phyloP scores from a whole-genome alignment of 2,329 filamentous ascomycete species.

The Aspergillus sp. region DNA sequence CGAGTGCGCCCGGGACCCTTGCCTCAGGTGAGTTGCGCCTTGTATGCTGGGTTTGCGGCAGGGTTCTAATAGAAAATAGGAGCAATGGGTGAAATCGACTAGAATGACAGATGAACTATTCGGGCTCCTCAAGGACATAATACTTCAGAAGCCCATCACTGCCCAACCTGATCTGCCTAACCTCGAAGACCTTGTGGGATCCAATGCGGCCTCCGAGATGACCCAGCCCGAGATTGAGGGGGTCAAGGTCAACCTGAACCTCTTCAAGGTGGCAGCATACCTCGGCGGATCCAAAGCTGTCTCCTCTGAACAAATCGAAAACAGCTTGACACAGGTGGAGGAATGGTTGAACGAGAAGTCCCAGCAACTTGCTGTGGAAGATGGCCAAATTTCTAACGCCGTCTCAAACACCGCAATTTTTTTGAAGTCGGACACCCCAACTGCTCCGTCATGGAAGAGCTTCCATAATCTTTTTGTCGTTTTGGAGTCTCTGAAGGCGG shows the following conservation, averaged over 20 bases:
- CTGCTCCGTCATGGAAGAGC: conserved; percentile 42
- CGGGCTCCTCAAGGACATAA: conserved; percentile 31
- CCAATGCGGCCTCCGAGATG: conserved; percentile 31
- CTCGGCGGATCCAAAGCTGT: conserved; percentile 35
- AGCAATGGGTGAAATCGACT: conserved; percentile 35
- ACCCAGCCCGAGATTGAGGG: conserved; percentile 36
- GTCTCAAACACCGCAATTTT: conserved; percentile 26
- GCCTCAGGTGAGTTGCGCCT: conserved; percentile 32
- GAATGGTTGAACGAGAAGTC: conserved; percentile 31
- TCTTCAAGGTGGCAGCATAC: conserved; percentile 34
- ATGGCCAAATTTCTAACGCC: conserved; percentile 19
- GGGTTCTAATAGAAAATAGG: conserved; percentile 29
- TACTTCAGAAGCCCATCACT: conserved; percentile 32
- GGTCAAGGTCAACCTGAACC: conserved; percentile 31
- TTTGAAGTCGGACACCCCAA: conserved; percentile 23
- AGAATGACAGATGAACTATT: conserved; percentile 38
- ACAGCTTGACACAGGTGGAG: conserved; percentile 29
- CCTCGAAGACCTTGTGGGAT: conserved; percentile 24
- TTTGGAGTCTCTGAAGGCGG: conserved; percentile 43
- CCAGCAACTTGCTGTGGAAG: conserved; percentile 21
- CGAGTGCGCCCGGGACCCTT: conserved; percentile 39
- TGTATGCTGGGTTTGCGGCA: background rate
- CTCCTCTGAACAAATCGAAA: conserved; percentile 29
- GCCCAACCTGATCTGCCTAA: conserved; percentile 27
- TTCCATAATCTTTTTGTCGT: conserved; percentile 39